Conservation (phyloP, 2,329 filamentous ascomycete species). For the Pseudogymnoascus sp. region DNA sequence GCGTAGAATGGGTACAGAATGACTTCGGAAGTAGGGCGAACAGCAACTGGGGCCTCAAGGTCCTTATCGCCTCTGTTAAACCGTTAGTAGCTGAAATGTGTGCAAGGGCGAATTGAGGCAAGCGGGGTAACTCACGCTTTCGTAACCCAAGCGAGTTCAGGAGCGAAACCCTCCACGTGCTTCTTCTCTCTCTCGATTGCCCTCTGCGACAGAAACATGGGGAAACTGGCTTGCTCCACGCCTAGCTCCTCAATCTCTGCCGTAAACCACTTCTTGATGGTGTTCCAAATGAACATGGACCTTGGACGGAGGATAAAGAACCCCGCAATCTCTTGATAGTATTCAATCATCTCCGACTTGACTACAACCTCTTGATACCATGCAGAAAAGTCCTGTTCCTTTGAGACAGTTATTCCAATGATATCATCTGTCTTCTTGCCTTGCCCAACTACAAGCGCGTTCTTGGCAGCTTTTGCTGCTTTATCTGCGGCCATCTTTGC, state of each 20-base stretch:
- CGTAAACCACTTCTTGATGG: slow-evolving; percentile 60
- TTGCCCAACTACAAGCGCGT: slow-evolving; percentile 42
- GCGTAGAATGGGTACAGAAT: slow-evolving; percentile 96
- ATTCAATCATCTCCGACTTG: slow-evolving; percentile 96
- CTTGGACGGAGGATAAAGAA: slow-evolving; percentile 84
- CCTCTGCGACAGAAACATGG: slow-evolving; percentile 88
- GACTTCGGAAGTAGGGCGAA: slow-evolving; percentile 61
- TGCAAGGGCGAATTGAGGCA: slow-evolving; percentile 8
- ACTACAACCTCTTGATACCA: slow-evolving; percentile 98
- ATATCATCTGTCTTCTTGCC: slow-evolving; percentile 58
- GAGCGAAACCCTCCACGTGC: slow-evolving; percentile 97
- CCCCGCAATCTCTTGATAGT: slow-evolving; percentile 86
- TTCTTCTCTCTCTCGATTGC: slow-evolving; percentile 69
- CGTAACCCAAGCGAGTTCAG: slow-evolving; percentile 83
- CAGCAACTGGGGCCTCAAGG: slow-evolving; percentile 69
- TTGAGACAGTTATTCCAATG: slow-evolving; percentile 81
- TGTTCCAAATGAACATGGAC: slow-evolving; percentile 59
- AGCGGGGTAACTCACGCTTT: slow-evolving; percentile 52
- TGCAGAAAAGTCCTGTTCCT: slow-evolving; percentile 77
- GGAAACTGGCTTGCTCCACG: slow-evolving; percentile 93
- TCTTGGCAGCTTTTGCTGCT: slow-evolving; percentile 51
- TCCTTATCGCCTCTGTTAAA: slow-evolving; percentile 71
- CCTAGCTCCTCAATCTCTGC: slow-evolving; percentile 79
- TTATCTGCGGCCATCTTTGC: slow-evolving; percentile 53
- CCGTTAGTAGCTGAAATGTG: slow-evolving; percentile 20